Percentiles rank a stretch among this genome's conserved stretches.
Conservation (phyloP, 306 rosid species). For the Prunus mongolica region DNA sequence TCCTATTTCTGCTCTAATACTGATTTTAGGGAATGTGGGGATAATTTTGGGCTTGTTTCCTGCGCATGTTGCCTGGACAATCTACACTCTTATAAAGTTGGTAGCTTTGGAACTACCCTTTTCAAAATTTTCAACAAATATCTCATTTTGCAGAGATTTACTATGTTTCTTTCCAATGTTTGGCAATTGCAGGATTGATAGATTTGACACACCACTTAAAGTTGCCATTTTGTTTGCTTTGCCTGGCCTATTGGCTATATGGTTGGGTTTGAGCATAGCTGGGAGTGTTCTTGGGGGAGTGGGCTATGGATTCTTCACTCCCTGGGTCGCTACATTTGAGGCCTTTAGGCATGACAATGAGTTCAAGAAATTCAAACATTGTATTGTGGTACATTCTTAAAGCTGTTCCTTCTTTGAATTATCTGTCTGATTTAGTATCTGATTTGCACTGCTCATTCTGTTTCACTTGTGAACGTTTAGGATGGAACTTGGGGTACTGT, state of each 20-base stretch:
- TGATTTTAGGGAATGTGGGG: constrained; percentile 65
- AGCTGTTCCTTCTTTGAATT: constrained; percentile 3
- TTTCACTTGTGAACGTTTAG: constrained; percentile 21
- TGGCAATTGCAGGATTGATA: constrained; percentile 47
- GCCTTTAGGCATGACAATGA: constrained; percentile 65
- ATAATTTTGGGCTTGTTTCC: constrained; percentile 66
- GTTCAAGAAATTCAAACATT: constrained; percentile 52
- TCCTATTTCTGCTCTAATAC: constrained; percentile 60
- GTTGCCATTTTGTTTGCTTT: constrained; percentile 58
- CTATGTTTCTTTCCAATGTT: background rate
- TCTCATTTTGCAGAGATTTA: background rate
- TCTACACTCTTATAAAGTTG: constrained; percentile 63
- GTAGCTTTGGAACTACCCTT: background rate
- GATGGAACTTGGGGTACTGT: constrained; percentile 89
- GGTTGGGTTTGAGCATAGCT: constrained; percentile 76
- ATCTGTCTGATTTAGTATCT: constrained; percentile 3
- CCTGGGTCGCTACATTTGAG: constrained; percentile 87
- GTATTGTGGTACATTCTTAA: constrained; percentile 50
- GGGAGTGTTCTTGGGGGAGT: constrained; percentile 72
- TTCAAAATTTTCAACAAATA: background rate
- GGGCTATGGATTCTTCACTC: constrained; percentile 83
- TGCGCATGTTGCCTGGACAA: constrained; percentile 76
- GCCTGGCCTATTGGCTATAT: constrained; percentile 70
- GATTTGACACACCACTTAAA: constrained; percentile 65
- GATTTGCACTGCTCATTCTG: background rate